Base-by-base conservation (phyloP, 2,329 filamentous ascomycete species). In the Penicillium sp. region DNA sequence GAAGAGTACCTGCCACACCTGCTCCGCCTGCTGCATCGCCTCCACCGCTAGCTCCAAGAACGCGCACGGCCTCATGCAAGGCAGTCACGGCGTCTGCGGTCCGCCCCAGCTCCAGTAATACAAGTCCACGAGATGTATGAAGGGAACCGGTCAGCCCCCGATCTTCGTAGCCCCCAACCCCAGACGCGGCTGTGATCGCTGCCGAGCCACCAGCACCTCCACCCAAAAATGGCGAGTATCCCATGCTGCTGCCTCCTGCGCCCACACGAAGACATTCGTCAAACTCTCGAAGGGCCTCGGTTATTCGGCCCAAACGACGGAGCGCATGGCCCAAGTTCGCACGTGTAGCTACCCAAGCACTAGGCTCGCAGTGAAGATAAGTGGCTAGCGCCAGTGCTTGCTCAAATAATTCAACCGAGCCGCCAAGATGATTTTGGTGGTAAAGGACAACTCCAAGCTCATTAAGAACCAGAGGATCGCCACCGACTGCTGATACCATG, bases 361-460 rank as follows among this genome's bases (percentile, higher is more conserved):
- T 83, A 0, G 90, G 85, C 58, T 96, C 90, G 51, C 90, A 88
- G 58, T 91, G 87, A 58, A 95, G 91, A 35, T 93, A 87, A 4
- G 86, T 82, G 2, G 91, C 89, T 49, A 96, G 84, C 44, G 82
- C 78, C 16, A 99, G 82, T 0, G 94, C 90, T 57, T 86, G 84
- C 7, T 81, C 81, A 71, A 99, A 97, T 58, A 92, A 84, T 29
- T 84, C 81, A 9, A 90, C 84, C 0, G 94, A 91, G 23, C 89
- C 86, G 55, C 85, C 81, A 7, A 91, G 83, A 47, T 89, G 84
- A 62, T 90, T 86, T 70, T 97, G 91, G 70, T 97, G 91, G 69
- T 96, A 99, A 61, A 91, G 87, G n/a, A 97, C 91, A 4, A 97
- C 87, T 4, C 93, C 95, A 76, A 97, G 87, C 75, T 99, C 94